Conservation (phyloP, 768 basidiomycete genomes). For the Lyophyllum decastes region DNA sequence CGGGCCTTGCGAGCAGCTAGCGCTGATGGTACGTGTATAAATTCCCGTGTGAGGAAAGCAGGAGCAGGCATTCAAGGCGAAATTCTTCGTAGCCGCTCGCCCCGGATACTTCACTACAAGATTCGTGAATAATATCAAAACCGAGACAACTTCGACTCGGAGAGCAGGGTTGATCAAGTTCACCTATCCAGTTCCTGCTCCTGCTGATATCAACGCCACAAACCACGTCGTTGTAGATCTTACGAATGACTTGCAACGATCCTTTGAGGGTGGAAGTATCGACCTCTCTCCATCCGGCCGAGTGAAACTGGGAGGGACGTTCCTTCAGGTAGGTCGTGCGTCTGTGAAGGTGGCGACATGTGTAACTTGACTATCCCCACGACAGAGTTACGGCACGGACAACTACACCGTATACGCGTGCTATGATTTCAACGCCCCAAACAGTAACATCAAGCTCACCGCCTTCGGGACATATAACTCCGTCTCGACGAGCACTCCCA, state of each 20-base stretch:
- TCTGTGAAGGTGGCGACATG: too few species aligned
- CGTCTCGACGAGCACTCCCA: conserved; percentile 30
- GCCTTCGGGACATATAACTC: conserved; percentile 45
- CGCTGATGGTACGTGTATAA: conserved; percentile 36
- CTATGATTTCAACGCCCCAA: conserved; percentile 43
- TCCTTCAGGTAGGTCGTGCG: conserved; percentile 35
- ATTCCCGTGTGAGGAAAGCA: not conserved
- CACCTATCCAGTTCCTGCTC: conserved; percentile 43
- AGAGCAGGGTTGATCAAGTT: conserved; percentile 62
- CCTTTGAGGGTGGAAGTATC: conserved; percentile 46
- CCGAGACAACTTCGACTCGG: conserved; percentile 62
- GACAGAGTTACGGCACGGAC: conserved; percentile 45
- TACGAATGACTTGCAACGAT: conserved; percentile 45
- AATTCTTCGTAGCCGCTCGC: conserved; percentile 32
- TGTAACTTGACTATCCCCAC: too few species aligned
- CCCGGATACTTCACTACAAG: conserved; percentile 53
- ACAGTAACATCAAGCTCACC: conserved; percentile 19
- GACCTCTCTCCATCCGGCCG: conserved; percentile 31
- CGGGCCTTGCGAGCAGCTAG: conserved; percentile 41
- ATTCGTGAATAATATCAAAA: conserved; percentile 45
- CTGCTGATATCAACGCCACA: conserved; percentile 26
- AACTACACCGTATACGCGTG: conserved; percentile 53
- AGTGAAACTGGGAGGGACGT: conserved; percentile 44
- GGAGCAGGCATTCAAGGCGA: not conserved
- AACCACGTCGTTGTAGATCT: conserved; percentile 53